These are phyloP conservation scores for Prillingera fragicola DNA, from an alignment of 1,284 basidiomycete genomes.

Conservation along the genomic window DNA sequence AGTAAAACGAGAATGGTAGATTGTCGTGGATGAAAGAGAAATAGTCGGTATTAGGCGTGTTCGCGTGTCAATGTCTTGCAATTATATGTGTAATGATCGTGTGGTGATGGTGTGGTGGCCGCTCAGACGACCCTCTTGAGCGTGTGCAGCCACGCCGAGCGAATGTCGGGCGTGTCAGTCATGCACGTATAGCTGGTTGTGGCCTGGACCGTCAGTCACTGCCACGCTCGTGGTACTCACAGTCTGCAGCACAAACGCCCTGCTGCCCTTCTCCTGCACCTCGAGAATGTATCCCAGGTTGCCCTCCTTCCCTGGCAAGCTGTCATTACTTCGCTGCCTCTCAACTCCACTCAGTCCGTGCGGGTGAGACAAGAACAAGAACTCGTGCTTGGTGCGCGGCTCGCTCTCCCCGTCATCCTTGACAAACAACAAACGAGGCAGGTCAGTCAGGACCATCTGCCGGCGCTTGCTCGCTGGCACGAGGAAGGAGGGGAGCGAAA, in stretches of 20 bases:
- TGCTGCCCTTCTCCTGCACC: constrained; percentile 36
- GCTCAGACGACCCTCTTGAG: constrained; percentile 22
- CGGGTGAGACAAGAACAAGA: constrained; percentile 13
- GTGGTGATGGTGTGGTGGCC: too few relatives aligned
- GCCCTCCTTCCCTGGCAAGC: constrained; percentile 5
- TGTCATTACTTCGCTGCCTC: too few relatives aligned
- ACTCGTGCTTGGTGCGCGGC: constrained; percentile 20
- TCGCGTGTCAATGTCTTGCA: too few relatives aligned
- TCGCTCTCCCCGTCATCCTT: constrained; percentile 43
- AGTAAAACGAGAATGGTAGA: too few relatives aligned
- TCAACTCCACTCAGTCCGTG: constrained; percentile 9
- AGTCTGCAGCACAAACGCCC: constrained; percentile 41
- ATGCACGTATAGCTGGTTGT: constrained; percentile 24
- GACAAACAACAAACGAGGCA: constrained; percentile 52
- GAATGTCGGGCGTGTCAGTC: constrained; percentile 32
- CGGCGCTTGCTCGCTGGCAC: constrained; percentile 46
- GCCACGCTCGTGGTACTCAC: constrained; percentile 26
- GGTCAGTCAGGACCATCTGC: constrained; percentile 52
- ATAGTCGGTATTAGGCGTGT: too few relatives aligned
- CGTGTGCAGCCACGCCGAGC: constrained; percentile 34
- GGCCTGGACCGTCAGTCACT: constrained; percentile 5
- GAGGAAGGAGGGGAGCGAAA: constrained; percentile 42
- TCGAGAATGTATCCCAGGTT: constrained; percentile 30
- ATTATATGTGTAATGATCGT: too few relatives aligned
- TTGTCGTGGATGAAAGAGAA: too few relatives aligned